Evolutionary conservation across 2,329 filamentous ascomycete species (phyloP), one percentile per base, ranked within the genome.

Genomic region (Microcyclospora pomicola): DNA sequence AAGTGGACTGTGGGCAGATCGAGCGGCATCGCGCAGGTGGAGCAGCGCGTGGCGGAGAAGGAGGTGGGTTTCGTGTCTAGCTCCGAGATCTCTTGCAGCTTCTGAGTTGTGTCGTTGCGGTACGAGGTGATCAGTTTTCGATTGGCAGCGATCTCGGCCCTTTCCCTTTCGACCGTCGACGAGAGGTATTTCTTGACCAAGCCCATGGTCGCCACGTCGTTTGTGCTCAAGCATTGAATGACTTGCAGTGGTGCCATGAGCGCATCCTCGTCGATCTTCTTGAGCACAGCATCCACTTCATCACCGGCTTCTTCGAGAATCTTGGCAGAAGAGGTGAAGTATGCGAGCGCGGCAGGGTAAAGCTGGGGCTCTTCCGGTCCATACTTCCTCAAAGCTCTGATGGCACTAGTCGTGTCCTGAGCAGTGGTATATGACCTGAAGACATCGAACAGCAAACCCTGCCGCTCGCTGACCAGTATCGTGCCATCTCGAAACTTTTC

Each of bases 211-310:
- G 92, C 88, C 2, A 95, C 84, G 5, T 78, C 73, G 48, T 81
- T 82, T 37, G 72, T 72, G 43, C 74, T 79, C 11, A 98, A 72
- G 0, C 87, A 91, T 60, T 98, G 88, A 12, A 98, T 91, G 27
- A 98, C 91, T 58, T 98, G 91, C 3, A 98, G 67, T 1, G 91
- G 91, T 0, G 91, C 88, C 83, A 98, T 91, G 29, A 98, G 73
- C 1, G 84, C 80, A 51, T 94, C 86, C 44, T 80, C 73, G 55
- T 95, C 84, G 49, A 98, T 96, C 52, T 83, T 86, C 46, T 76
- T 72, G 9, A 98, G 69, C 1, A 98, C 80, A 1, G 66, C 68
- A 39, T 85, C 74, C 9, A 98, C 70, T 61, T 96, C 88, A 35
- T 85, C 67, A 0, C 87, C 87, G 0, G 85, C 86, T 59, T 95